Evolutionary conservation across 805 yeast genomes (phyloP), one percentile per base, ranked within the genome.

Genomic region (Candida methanosorbosa): DNA sequence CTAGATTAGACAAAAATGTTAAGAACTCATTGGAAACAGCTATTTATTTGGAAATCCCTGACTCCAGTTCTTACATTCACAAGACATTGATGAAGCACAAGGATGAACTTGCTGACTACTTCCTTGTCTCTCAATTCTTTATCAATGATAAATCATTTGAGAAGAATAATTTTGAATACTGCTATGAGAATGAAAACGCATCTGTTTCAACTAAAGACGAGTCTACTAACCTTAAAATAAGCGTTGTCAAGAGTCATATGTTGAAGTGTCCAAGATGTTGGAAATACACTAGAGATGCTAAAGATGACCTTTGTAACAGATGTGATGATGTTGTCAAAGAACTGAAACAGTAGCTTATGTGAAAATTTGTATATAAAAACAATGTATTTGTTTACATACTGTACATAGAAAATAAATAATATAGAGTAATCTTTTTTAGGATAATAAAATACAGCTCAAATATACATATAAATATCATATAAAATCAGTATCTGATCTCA

Each of bases 191-290:
- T 34, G 40, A 55, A 33, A 45, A 44, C 5, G 18, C 17, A 11
- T 37, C 44, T n/a, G 41, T 63, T 2, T 41, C 42, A 2, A 42
- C 66, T 3, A 55, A 46, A 7, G 63, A 54, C 2, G 63, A 53
- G 2, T 46, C 44, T 6, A 50, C 42, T 1, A 30, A 33, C 4
- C 30, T 65, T 6, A 44, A 43, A 2, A 47, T 73, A 4, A 41
- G 53, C 3, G 68, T 81, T 3, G 56, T 64, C 35, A 47, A 44
- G 33, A 43, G 58, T 29, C 38, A 52, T 0, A 49, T 62, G 2
- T 59, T 60, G 34, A 87, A 87, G 49, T 92, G 98, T 54, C 95
- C 95, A 6, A 71, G 98, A 52, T 92, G 98, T 59, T 92, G 98
- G 98, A 84, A 84, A 49, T 77, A 60, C 50, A 72, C 72, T 7